Conservation (phyloP, 2,329 filamentous ascomycete genomes). For the Parasarocladium wereldwijsianum region DNA sequence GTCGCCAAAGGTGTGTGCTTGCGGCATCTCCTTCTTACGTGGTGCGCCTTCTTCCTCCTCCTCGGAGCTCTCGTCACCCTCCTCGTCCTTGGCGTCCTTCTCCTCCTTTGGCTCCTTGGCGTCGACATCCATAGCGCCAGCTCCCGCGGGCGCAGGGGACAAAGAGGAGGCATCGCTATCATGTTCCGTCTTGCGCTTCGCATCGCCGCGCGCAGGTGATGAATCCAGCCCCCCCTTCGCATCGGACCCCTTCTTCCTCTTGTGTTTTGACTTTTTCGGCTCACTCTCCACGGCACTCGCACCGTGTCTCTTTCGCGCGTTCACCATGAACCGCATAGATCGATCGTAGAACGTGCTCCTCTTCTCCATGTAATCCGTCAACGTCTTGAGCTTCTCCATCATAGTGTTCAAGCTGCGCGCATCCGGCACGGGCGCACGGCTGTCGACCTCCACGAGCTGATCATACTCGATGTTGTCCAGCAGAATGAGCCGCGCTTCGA, state of each 20-base stretch:
- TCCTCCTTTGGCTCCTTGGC: constrained; percentile 30
- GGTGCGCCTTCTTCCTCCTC: constrained; percentile 46
- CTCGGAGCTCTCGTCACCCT: constrained; percentile 33
- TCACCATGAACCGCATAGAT: constrained; percentile 56
- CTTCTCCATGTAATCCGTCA: constrained; percentile 52
- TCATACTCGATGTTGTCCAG: constrained; percentile 50
- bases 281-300: constrained; percentile 39
- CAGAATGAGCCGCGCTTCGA: constrained; percentile 46
- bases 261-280: constrained; percentile 50
- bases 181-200: constrained; percentile 35
- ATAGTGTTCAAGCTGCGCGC: constrained; percentile 50
- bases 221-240: too few species aligned
- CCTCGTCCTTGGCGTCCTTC: constrained; percentile 21
- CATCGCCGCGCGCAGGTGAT: constrained; percentile 37
- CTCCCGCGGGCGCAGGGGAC: constrained; percentile 37
- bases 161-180: constrained; percentile 45
- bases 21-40: constrained; percentile 50
- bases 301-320: constrained; percentile 46
- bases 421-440: constrained; percentile 43
- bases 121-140: constrained; percentile 44
- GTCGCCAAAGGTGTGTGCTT: constrained; percentile 79
- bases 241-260: constrained; percentile 67
- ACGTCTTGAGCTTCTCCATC: constrained; percentile 45
- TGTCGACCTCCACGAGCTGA: constrained; percentile 50
- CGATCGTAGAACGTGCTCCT: constrained; percentile 55